phyloP scores from a whole-genome alignment of 2,329 filamentous ascomycete species.

The Fusarium duplospermum region DNA sequence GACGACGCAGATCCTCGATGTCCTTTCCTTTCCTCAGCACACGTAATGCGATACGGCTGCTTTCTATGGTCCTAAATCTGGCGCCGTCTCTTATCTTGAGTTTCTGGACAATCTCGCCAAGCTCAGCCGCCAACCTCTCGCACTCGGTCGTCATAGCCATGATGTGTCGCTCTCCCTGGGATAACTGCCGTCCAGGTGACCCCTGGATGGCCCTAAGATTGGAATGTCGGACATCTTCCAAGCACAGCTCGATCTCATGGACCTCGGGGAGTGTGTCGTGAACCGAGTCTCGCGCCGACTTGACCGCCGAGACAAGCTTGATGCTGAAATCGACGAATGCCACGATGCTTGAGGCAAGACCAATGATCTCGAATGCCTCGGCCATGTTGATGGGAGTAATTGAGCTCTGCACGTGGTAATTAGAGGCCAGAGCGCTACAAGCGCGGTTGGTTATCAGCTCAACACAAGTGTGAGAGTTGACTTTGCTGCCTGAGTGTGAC shows the following conservation, averaged over 20 bases:
- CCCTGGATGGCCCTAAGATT: neutral
- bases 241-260: neutral
- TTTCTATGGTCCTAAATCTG: neutral
- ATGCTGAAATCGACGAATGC: neutral
- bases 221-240: neutral
- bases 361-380: neutral
- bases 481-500: neutral
- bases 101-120: neutral
- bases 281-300: neutral
- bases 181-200: neutral
- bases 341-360: neutral
- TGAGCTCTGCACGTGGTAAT: neutral
- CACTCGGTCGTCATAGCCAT: neutral
- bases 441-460: neutral
- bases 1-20: neutral
- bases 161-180: neutral
- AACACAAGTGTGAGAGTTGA: neutral
- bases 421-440: neutral
- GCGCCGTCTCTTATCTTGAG: neutral
- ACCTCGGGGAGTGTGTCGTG: neutral
- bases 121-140: neutral
- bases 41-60: neutral
- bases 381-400: neutral
- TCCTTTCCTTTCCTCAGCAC: neutral
- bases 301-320: neutral